These are phyloP conservation scores for Gracilaria gracilis DNA, from an alignment of 23 red algal species.

Conservation along the genomic window DNA sequence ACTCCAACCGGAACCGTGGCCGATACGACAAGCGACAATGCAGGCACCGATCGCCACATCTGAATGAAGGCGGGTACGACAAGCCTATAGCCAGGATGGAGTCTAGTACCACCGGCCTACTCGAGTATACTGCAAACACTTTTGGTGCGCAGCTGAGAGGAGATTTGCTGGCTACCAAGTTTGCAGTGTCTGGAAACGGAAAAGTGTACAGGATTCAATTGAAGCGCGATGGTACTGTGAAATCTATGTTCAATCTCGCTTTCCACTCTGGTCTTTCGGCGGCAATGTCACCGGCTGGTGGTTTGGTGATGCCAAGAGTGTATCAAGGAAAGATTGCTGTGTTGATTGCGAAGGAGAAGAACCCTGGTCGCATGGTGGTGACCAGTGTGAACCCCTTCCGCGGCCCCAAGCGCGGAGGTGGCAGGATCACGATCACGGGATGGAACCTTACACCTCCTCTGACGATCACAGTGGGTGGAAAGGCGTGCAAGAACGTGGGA, in stretches of 20 bases:
- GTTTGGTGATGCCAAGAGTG: constrained; percentile 74
- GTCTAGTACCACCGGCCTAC: constrained; percentile 66
- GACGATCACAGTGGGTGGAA: constrained; percentile 66
- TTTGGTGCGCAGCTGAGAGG: constrained; percentile 73
- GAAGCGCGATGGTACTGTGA: constrained; percentile 36
- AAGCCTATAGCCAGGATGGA: constrained; percentile 70
- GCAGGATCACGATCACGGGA: constrained; percentile 57
- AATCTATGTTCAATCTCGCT: constrained; percentile 58
- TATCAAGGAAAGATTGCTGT: constrained; percentile 75
- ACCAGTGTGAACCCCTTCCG: constrained; percentile 77
- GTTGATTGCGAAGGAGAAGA: constrained; percentile 59
- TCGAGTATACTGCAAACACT: constrained; percentile 73
- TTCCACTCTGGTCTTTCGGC: constrained; percentile 60
- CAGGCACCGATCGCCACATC: constrained; percentile 43
- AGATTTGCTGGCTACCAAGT: constrained; percentile 72
- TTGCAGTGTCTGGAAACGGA: constrained; percentile 62
- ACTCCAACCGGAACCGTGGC: constrained; percentile 79
- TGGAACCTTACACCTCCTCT: constrained; percentile 65
- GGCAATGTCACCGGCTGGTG: constrained; percentile 65
- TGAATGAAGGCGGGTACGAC: constrained; percentile 48
- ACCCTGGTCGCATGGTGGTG: constrained; percentile 59
- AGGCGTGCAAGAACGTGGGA: constrained; percentile 50
- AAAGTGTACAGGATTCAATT: constrained; percentile 62
- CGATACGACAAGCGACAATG: constrained; percentile 54
- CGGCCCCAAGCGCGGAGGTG: constrained; percentile 75